phyloP scores from a whole-genome alignment of 352 stramenopile species.

The Plasmopara viticola region DNA sequence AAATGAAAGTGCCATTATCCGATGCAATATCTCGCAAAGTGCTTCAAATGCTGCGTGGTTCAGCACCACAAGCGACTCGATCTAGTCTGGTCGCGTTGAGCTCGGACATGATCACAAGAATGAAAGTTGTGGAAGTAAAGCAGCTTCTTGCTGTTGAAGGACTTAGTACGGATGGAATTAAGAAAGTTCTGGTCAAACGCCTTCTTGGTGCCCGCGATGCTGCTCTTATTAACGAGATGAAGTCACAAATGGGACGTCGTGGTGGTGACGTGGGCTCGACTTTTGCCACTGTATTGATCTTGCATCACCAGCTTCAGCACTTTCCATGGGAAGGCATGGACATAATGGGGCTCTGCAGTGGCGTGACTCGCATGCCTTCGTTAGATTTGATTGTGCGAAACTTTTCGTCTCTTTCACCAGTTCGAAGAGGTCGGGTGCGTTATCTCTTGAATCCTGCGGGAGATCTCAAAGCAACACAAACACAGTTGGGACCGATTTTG shows the following conservation, averaged over 20 bases:
- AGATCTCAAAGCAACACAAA: slow-evolving; percentile 62
- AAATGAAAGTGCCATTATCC: slow-evolving; percentile 20
- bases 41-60: slow-evolving; percentile 19
- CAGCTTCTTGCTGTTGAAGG: slow-evolving; percentile 24
- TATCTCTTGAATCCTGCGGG: slow-evolving; percentile 73
- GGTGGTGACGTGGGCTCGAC: not conserved
- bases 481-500: slow-evolving; percentile 51
- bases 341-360: slow-evolving; percentile 29
- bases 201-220: slow-evolving; percentile 29
- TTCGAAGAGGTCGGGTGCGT: slow-evolving; percentile 33
- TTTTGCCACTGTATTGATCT: slow-evolving; percentile 49
- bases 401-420: slow-evolving; percentile 2
- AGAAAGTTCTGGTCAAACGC: slow-evolving; percentile 45
- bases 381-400: slow-evolving; percentile 54
- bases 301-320: slow-evolving; percentile 55
- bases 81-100: slow-evolving; percentile 20
- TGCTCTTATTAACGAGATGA: slow-evolving; percentile 5
- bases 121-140: slow-evolving; percentile 44
- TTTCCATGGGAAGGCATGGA: slow-evolving; percentile 82
- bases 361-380: slow-evolving; percentile 72
- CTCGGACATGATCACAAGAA: slow-evolving; percentile 28
- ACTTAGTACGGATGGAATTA: slow-evolving; percentile 35
- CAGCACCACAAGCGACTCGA: slow-evolving; percentile 3
- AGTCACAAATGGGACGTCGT: not conserved
- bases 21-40: slow-evolving; percentile 15